Conservation (phyloP, 352 stramenopile species). For the Phytopythium montanum region DNA sequence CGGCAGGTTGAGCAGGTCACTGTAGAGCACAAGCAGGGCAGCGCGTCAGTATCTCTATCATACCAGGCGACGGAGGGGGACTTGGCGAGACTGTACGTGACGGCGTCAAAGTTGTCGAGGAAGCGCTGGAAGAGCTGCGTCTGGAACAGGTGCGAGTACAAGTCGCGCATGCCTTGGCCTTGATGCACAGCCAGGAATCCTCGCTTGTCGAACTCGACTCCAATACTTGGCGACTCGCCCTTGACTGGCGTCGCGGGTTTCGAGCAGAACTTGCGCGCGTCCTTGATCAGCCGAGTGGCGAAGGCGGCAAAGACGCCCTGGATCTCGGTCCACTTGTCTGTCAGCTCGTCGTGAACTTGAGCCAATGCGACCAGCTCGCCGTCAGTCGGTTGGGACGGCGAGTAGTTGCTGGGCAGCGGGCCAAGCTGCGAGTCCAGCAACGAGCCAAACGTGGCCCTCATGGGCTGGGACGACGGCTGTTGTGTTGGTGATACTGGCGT, state of each 20-base stretch:
- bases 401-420: conserved; percentile 13
- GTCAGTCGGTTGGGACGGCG: conserved; percentile 17
- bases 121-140: conserved; percentile 75
- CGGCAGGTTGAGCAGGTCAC: background rate
- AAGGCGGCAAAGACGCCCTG: conserved; percentile 51
- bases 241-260: conserved; percentile 9
- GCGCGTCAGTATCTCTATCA: background rate
- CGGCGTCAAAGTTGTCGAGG: conserved; percentile 34
- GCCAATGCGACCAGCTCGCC: conserved; percentile 20
- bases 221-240: background rate
- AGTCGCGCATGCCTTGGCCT: conserved; percentile 52
- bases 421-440: background rate
- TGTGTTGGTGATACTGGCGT: background rate
- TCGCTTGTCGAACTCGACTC: conserved; percentile 46
- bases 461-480: background rate
- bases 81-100: conserved; percentile 8
- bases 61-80: background rate
- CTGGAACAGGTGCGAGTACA: conserved; percentile 64
- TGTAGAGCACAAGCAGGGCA: background rate
- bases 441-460: conserved; percentile 1
- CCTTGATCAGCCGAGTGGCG: conserved; percentile 48
- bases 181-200: conserved; percentile 53
- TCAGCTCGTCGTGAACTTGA: conserved; percentile 41
- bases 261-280: conserved; percentile 55
- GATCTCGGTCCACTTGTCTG: conserved; percentile 59